Evolutionary conservation across 768 basidiomycete species (phyloP).

Genomic region (Amanita phalloides): DNA sequence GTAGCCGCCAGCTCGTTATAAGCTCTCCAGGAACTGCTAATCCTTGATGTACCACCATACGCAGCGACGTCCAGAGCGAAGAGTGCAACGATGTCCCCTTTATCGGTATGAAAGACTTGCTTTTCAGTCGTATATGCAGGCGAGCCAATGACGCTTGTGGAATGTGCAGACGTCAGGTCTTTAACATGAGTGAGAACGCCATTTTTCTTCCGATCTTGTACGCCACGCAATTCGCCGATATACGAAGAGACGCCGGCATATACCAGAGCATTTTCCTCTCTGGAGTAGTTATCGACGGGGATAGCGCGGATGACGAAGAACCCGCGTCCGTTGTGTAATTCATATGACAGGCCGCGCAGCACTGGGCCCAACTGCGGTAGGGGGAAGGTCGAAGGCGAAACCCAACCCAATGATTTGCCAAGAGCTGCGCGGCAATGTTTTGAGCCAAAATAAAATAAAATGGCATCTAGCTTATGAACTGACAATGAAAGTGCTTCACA

Average conservation of each 20-base stretch:
- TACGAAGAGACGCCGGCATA: conserved; percentile 39
- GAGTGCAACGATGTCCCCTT: conserved; percentile 34
- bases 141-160: conserved; percentile 29
- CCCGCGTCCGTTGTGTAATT: conserved; percentile 33
- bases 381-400: conserved; percentile 27
- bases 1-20: conserved; percentile 37
- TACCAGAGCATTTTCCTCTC: conserved; percentile 27
- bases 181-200: conserved; percentile 37
- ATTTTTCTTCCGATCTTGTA: conserved; percentile 28
- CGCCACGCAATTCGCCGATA: conserved; percentile 31
- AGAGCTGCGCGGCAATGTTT: conserved; percentile 5
- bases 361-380: conserved; percentile 26
- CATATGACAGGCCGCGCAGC: conserved; percentile 25
- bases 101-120: conserved; percentile 39
- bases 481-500: conserved; percentile 21
- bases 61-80: conserved; percentile 30
- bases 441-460: too few species aligned
- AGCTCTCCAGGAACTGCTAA: conserved; percentile 30
- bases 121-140: conserved; percentile 39
- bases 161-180: conserved; percentile 31
- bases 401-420: conserved; percentile 16
- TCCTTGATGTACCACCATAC: conserved; percentile 32
- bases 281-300: conserved; percentile 30
- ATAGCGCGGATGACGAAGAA: conserved; percentile 39
- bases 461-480: not conserved